A percentile compares a stretch with the other conserved stretches of the same genome.
Evolutionary conservation across 139 green algal species (phyloP).

Genomic region (Parachlorella kessleri): DNA sequence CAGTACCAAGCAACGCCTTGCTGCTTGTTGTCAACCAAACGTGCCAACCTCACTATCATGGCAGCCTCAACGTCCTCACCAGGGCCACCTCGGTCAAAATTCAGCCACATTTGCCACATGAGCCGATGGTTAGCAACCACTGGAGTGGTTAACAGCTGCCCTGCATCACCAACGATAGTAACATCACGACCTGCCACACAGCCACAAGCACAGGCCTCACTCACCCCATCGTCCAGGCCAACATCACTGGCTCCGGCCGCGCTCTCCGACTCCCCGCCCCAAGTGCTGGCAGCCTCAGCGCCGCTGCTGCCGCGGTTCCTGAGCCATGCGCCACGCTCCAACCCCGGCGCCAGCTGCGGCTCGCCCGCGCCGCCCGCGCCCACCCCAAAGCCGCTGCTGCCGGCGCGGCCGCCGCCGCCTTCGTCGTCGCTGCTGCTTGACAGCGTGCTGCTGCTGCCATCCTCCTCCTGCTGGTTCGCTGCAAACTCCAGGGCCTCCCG

Average conservation of each 20-base stretch:
- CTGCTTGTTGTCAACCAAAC: too few relatives aligned
- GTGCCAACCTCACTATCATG: too few relatives aligned
- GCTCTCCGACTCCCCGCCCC: constrained; percentile 3
- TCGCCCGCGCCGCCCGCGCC: neutral
- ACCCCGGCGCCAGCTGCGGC: neutral
- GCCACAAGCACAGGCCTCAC: too few relatives aligned
- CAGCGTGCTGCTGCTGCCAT: neutral
- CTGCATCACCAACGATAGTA: too few relatives aligned
- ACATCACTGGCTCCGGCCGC: neutral
- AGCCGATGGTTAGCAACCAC: too few relatives aligned
- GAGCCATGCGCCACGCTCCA: neutral
- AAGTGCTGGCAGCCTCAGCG: neutral
- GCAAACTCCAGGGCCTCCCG: neutral
- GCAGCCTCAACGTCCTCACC: too few relatives aligned
- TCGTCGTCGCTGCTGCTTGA: neutral
- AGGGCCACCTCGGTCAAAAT: too few relatives aligned
- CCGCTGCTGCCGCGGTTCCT: neutral
- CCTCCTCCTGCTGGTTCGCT: neutral
- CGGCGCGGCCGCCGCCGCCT: neutral
- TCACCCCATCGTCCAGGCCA: neutral
- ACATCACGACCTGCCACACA: too few relatives aligned
- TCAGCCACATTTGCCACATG: too few relatives aligned
- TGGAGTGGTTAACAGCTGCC: too few relatives aligned
- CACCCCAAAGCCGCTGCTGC: neutral
- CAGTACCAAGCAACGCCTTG: too few relatives aligned